phyloP scores from a whole-genome alignment of 495 filamentous ascomycete species.

The Bryoglossum gracile region DNA sequence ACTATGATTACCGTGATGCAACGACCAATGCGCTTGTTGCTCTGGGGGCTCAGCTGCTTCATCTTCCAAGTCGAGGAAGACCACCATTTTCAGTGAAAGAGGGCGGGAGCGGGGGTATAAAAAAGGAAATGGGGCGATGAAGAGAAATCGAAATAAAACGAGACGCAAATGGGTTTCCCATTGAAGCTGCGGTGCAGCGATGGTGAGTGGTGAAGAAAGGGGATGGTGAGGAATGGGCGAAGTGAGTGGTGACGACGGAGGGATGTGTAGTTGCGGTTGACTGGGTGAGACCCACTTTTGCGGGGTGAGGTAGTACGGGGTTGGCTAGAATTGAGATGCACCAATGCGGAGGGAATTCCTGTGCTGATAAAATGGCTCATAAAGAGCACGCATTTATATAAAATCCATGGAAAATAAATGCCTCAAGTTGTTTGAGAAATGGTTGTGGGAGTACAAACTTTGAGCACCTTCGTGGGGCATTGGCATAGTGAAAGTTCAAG shows the following conservation, averaged over 20 bases:
- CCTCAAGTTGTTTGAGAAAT: too few species aligned
- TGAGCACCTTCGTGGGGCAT: too few species aligned
- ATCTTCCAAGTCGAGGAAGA: constrained; percentile 57
- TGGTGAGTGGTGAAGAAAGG: constrained; percentile 3
- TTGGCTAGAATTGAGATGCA: neutral
- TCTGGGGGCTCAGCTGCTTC: constrained; percentile 33
- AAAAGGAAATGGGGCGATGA: constrained; percentile 2
- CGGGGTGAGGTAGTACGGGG: constrained; percentile 1
- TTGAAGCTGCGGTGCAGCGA: constrained; percentile 24
- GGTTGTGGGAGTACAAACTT: too few species aligned
- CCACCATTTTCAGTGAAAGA: constrained; percentile 41
- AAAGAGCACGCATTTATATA: neutral
- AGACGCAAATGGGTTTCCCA: constrained; percentile 16
- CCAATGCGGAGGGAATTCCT: neutral
- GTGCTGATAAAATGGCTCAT: neutral
- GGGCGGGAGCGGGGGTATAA: neutral
- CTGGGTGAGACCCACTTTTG: constrained; percentile 10
- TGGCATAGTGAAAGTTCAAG: too few species aligned
- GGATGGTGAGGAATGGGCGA: neutral
- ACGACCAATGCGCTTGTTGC: neutral
- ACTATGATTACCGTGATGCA: constrained; percentile 9
- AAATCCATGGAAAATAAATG: too few species aligned
- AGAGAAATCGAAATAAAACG: constrained; percentile 18
- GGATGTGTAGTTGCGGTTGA: too few species aligned
- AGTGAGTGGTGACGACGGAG: too few species aligned